These are phyloP conservation scores for Aurifilum marmelostoma DNA, from an alignment of 2,329 filamentous ascomycete species.

Conservation along the genomic window DNA sequence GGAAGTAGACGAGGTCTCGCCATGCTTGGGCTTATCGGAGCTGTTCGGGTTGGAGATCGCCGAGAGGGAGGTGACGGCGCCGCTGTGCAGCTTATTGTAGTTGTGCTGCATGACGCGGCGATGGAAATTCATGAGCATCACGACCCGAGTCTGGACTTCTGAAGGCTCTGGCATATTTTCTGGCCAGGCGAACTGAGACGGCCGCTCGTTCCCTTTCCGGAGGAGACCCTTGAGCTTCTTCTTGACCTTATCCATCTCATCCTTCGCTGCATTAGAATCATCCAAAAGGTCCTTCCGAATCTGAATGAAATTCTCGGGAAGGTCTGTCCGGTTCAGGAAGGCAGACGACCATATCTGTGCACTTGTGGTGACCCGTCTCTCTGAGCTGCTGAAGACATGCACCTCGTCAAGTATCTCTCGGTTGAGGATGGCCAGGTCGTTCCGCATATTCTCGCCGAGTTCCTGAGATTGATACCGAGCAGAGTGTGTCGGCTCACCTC, in stretches of 20 bases:
- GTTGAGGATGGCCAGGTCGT: conserved; percentile 91
- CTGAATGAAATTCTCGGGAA: conserved; percentile 83
- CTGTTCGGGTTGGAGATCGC: conserved; percentile 56
- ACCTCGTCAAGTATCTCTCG: conserved; percentile 90
- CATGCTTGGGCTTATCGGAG: conserved; percentile 47
- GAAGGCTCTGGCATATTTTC: conserved; percentile 93
- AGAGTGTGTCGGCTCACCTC: conserved; percentile 95
- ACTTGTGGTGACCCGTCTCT: conserved; percentile 90
- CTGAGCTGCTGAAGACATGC: conserved; percentile 92
- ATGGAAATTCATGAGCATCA: conserved; percentile 97
- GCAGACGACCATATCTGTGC: conserved; percentile 94
- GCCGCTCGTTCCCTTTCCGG: conserved; percentile 89
- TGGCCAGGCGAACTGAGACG: conserved; percentile 97
- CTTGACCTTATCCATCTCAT: conserved; percentile 99
- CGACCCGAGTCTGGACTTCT: conserved; percentile 86
- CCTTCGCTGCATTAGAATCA: conserved; percentile 97
- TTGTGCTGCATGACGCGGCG: conserved; percentile 94
- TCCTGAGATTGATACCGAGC: conserved; percentile 96
- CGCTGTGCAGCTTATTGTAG: conserved; percentile 76
- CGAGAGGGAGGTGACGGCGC: conserved; percentile 65
- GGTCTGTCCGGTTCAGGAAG: conserved; percentile 84
- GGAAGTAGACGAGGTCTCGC: conserved; percentile 46
- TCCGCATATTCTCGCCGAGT: conserved; percentile 92
- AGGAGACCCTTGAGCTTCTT: conserved; percentile 96
- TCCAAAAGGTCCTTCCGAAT: conserved; percentile 94